Conservation (phyloP, 176 grass and related monocot species). For the Echinochloa phyllopogon region DNA sequence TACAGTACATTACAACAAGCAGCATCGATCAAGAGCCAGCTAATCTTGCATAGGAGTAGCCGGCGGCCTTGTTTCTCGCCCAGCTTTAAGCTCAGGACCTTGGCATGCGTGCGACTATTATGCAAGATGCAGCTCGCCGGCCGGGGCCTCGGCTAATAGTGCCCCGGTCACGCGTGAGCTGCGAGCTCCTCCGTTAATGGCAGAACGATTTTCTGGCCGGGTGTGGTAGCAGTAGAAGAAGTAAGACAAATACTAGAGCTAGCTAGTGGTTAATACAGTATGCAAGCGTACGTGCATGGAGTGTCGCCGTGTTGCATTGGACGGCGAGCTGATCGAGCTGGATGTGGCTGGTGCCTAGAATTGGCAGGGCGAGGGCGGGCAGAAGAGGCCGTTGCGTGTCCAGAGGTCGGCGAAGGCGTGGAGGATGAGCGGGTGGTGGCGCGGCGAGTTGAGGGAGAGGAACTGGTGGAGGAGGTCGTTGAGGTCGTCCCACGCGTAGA, state of each 20-base stretch:
- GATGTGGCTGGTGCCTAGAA: slow-evolving; percentile 33
- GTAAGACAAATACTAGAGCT: background rate
- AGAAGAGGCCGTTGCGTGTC: slow-evolving; percentile 69
- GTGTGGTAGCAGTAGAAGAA: background rate
- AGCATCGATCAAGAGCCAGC: background rate
- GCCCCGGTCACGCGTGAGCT: slow-evolving; percentile 12
- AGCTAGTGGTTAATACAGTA: slow-evolving; percentile 16
- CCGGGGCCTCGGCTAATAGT: slow-evolving; percentile 46
- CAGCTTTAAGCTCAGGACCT: slow-evolving; percentile 8
- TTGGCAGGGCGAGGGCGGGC: slow-evolving; percentile 71
- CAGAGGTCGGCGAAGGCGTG: slow-evolving; percentile 97
- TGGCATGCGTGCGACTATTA: slow-evolving; percentile 8
- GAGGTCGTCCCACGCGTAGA: slow-evolving; percentile 99
- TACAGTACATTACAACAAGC: slow-evolving; percentile 13
- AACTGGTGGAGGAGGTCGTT: slow-evolving; percentile 93
- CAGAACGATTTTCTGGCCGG: background rate
- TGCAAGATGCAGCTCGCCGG: slow-evolving; percentile 41
- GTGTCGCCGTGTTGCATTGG: background rate
- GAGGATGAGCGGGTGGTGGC: slow-evolving; percentile 93
- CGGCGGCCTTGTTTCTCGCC: background rate
- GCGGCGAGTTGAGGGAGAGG: slow-evolving; percentile 92
- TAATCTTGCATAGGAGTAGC: background rate
- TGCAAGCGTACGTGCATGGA: slow-evolving; percentile 27
- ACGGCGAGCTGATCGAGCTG: background rate
- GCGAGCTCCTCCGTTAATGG: slow-evolving; percentile 25